Evolutionary conservation across 495 filamentous ascomycete genomes (phyloP).

Genomic region (Hypoxylon cercidicola): DNA sequence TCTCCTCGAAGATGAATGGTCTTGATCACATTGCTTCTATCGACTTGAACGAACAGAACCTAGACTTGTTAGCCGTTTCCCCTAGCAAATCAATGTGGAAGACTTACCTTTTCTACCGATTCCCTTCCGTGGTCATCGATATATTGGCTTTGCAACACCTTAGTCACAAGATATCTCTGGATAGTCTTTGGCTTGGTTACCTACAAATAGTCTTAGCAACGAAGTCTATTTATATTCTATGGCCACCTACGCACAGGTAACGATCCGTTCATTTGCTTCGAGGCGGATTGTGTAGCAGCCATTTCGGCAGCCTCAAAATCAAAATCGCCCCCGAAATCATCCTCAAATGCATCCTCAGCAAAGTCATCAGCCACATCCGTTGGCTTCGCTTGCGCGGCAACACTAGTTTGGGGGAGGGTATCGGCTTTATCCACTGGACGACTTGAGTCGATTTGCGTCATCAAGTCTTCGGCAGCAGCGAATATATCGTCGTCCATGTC

Average conservation of each 20-base stretch:
- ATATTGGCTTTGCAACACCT: slow-evolving; percentile 74
- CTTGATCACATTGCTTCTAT: slow-evolving; percentile 70
- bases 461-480: slow-evolving; percentile 66
- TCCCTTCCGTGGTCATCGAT: slow-evolving; percentile 66
- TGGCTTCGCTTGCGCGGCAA: slow-evolving; percentile 14
- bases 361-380: slow-evolving; percentile 20
- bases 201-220: slow-evolving; percentile 61
- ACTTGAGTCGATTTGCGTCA: slow-evolving; percentile 59
- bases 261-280: slow-evolving; percentile 29
- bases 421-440: slow-evolving; percentile 10
- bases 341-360: slow-evolving; percentile 59
- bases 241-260: slow-evolving; percentile 62
- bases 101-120: slow-evolving; percentile 75
- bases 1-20: slow-evolving; percentile 82
- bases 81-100: not conserved
- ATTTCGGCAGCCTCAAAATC: slow-evolving; percentile 73
- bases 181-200: slow-evolving; percentile 70
- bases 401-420: slow-evolving; percentile 1
- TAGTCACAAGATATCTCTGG: slow-evolving; percentile 82
- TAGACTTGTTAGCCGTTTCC: slow-evolving; percentile 48
- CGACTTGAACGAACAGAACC: slow-evolving; percentile 80
- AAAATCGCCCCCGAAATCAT: slow-evolving; percentile 74
- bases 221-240: slow-evolving; percentile 38
- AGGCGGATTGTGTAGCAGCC: slow-evolving; percentile 61
- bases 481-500: slow-evolving; percentile 72